Conservation (phyloP, 2,329 filamentous ascomycete species). For the Trichoderma sp. region DNA sequence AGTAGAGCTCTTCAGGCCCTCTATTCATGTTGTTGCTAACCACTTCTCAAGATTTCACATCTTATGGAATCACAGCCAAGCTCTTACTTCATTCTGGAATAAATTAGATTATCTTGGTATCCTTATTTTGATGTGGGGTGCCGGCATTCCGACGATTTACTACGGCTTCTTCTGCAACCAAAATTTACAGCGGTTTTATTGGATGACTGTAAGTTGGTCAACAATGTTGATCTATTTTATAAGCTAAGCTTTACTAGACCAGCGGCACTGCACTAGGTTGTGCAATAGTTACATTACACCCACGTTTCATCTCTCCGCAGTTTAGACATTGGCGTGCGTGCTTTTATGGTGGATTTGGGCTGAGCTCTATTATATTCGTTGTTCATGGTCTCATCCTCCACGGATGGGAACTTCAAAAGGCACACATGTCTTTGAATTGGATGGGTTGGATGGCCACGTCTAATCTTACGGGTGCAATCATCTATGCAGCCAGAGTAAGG, state of each 20-base stretch:
- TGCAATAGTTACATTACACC: slow-evolving; percentile 18
- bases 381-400: background rate
- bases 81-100: slow-evolving; percentile 15
- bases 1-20: background rate
- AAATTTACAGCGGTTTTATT: slow-evolving; percentile 19
- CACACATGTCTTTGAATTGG: background rate
- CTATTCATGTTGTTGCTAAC: background rate
- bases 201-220: slow-evolving; percentile 16
- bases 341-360: slow-evolving; percentile 23
- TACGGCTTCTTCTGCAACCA: slow-evolving; percentile 24
- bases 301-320: slow-evolving; percentile 19
- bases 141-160: slow-evolving; percentile 22
- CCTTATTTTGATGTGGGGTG: slow-evolving; percentile 22
- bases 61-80: slow-evolving; percentile 14
- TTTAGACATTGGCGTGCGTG: slow-evolving; percentile 18
- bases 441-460: background rate
- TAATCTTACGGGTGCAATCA: background rate
- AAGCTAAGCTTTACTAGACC: background rate
- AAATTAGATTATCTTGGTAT: slow-evolving; percentile 22
- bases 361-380: slow-evolving; percentile 22
- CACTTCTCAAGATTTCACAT: background rate
- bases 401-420: background rate
- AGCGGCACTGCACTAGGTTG: background rate
- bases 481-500: background rate
- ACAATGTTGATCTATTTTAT: background rate